phyloP scores from a whole-genome alignment of 225 moss, liverwort and hornwort genomes.

The Pseudoscleropodium purum region DNA sequence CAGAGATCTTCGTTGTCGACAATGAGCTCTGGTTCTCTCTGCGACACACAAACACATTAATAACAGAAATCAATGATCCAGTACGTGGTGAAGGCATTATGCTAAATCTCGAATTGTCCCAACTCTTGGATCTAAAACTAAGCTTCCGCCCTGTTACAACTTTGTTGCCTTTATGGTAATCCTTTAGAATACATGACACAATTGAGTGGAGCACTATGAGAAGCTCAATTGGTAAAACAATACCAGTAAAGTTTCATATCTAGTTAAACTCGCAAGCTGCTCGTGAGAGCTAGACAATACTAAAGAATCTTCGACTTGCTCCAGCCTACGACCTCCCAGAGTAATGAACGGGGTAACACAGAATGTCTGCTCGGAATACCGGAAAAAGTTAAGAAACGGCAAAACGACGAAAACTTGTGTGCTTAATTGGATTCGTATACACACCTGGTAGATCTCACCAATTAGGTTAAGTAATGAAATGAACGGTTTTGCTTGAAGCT shows the following conservation, averaged over 20 bases:
- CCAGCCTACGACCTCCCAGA: not conserved
- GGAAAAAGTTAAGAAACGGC: not conserved
- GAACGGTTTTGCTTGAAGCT: conserved; percentile 86
- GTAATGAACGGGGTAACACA: not conserved
- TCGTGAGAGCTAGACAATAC: not conserved
- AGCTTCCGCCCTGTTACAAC: not conserved
- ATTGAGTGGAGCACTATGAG: not conserved
- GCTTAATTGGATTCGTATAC: not conserved
- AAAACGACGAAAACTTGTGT: not conserved
- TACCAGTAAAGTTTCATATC: not conserved
- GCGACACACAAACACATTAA: not conserved
- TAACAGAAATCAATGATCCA: not conserved
- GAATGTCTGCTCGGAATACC: not conserved
- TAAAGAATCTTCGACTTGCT: not conserved
- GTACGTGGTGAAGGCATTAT: not conserved
- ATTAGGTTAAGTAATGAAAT: conserved; percentile 79
- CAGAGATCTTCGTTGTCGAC: conserved; percentile 87
- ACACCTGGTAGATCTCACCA: conserved; percentile 92
- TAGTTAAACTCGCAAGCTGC: not conserved
- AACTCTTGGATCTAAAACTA: not conserved
- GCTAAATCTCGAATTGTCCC: not conserved
- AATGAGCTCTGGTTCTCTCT: conserved; percentile 94
- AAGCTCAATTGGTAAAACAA: not conserved
- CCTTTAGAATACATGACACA: not conserved
- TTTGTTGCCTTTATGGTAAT: not conserved